Base-by-base conservation (phyloP, 2,329 filamentous ascomycete genomes). In the Tolypocladium album region DNA sequence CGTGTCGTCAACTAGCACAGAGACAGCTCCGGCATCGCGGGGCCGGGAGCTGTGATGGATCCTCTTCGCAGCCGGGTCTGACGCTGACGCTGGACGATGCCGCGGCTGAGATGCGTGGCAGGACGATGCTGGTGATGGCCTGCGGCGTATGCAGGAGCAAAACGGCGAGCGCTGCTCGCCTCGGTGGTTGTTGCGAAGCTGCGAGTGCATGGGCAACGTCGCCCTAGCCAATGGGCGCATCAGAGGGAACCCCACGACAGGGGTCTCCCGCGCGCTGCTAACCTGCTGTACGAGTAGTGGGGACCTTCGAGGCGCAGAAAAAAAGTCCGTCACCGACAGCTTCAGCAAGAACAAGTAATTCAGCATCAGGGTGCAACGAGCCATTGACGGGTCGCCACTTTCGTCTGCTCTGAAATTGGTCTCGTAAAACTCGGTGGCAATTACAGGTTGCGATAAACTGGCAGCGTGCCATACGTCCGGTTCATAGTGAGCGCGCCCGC, bases 221-320 rank as follows among this genome's bases (percentile, higher is more conserved):
- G 36, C 15, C 58, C 2, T 34, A 39, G 39, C 70, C 70, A 71
- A 72, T 71, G 66, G 70, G 59, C 52, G 39, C 34, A 36, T 56
- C 31, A 59, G 34, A 15, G 53, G 59, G 61, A 50, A 55, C 64
- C 62, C 62, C 66, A 70, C 65, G 63, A 61, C 61, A 64, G 59
- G 61, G 55, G 50, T n/a, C 27, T 36, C 11, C 50, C 50, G 20
- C 1, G 8, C 13, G 27, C 31, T 53, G 31, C 31, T n/a, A n/a
- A n/a, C 31, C 8, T 34, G 27, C 27, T 3, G 27, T 31, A 31
- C 27, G 27, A 31, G 20, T n/a, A 17, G 50, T 36, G 50, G 50
- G 50, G 50, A 22, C 31, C 31, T 15, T 31, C 47, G 24, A 50
- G 13, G 47, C 47, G 47, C 47, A 63, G 63, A 68, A 69, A 69